Percentiles rank a stretch among this genome's conserved stretches.
Evolutionary conservation across 1,139 yeast genomes (phyloP).

Genomic region (Wickerhamomyces sp.): DNA sequence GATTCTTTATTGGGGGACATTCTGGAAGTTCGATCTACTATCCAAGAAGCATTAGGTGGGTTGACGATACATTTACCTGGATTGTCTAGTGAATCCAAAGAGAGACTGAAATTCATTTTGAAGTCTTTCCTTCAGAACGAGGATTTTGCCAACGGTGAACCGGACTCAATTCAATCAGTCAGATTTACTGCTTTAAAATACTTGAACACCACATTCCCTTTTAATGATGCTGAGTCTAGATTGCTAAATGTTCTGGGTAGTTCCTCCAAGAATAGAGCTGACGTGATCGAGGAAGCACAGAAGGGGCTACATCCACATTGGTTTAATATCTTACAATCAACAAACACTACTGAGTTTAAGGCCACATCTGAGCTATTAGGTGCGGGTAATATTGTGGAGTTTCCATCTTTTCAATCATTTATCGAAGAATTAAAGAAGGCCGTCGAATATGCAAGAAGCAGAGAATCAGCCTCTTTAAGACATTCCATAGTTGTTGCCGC

Average conservation of each 20-base stretch:
- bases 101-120: conserved; percentile 41
- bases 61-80: conserved; percentile 46
- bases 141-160: conserved; percentile 20
- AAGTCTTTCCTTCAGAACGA: conserved; percentile 36
- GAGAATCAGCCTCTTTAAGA: conserved; percentile 26
- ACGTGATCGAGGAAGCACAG: conserved; percentile 74
- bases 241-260: conserved; percentile 65
- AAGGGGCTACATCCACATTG: conserved; percentile 79
- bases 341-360: conserved; percentile 36
- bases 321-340: conserved; percentile 38
- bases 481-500: conserved; percentile 38
- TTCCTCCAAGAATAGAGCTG: conserved; percentile 54
- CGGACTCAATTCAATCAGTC: conserved; percentile 34
- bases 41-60: conserved; percentile 70
- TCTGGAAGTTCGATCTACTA: conserved; percentile 57
- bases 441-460: conserved; percentile 21
- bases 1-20: conserved; percentile 67
- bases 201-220: conserved; percentile 61
- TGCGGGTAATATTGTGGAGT: conserved; percentile 30
- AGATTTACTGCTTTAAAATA: conserved; percentile 66
- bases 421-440: conserved; percentile 31
- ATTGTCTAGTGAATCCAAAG: conserved; percentile 37
- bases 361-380: conserved; percentile 44
- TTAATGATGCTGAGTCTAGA: conserved; percentile 66
- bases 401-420: conserved; percentile 40